Evolutionary conservation across 805 yeast genomes (phyloP), one percentile per base, ranked within the genome.

Genomic region (Monosporozyma solicola): DNA sequence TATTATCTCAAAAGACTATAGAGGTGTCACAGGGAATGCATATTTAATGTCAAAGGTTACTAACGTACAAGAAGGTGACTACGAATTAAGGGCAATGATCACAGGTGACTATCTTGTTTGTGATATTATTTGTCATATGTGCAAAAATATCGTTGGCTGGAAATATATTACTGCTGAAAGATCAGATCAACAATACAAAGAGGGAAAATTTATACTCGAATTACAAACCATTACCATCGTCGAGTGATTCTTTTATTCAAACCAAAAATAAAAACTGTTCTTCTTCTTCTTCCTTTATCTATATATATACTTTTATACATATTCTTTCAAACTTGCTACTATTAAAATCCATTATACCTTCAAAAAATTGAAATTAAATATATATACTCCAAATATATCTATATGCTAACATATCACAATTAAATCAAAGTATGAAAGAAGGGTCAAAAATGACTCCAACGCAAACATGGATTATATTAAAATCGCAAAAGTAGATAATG

Each of bases 111-210:
- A 82, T 59, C 60, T 72, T 0, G 85, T 84, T 2, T 76, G 81
- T 54, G 84, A 81, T 60, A 74, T 82, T 27, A 58, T 61, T 33
- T 84, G 89, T 60, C 77, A 75, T 47, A 79, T 76, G 59, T 84
- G 89, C 61, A 68, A 70, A 50, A 63, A 67, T 9, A 65, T 76
- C 51, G 69, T 84, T n/a, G 89, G 89, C 2, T 84, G 89, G 89
- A 77, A 76, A 56, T 84, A 84, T 60, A 61, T 82, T 47, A 71
- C 70, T 58, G 75, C 84, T 41, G 73, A 72, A 35, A 64, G 68
- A 33, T 59, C 58, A 25, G 65, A 70, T 16, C 84, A 82, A 67
- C 70, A 72, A 54, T 82, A 78, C 62, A 84, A 84, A 62, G 86
- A 80, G 59, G 84, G 85, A 9, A 74, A 77, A 57, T 83, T 67